These are phyloP conservation scores for Bolboschoenus planiculmis DNA, from an alignment of 176 grass and related monocot genomes.

Conservation along the genomic window DNA sequence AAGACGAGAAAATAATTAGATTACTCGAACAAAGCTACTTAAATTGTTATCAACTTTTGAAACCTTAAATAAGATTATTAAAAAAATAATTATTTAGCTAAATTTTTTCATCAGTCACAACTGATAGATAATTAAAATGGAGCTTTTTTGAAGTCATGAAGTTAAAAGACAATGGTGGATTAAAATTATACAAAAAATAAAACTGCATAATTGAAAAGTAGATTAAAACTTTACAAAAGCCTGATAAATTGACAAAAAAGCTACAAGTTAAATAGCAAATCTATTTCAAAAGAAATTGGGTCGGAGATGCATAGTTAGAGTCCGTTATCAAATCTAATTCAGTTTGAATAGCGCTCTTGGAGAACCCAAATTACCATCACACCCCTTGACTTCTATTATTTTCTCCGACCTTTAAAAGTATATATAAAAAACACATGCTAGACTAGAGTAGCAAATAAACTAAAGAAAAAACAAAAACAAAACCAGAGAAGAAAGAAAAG, in stretches of 20 bases:
- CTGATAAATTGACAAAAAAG: neutral
- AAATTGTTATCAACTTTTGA: no score
- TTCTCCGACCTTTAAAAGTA: neutral
- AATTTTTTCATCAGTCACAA: neutral
- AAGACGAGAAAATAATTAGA: no score
- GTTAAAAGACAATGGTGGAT: no score
- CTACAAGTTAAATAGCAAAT: neutral
- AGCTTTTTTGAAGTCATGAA: no score
- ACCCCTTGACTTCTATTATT: neutral
- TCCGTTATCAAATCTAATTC: neutral
- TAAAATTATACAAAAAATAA: no score
- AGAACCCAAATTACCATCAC: neutral
- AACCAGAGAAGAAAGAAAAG: slow-evolving; percentile 9
- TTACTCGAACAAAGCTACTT: no score
- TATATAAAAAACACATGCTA: neutral
- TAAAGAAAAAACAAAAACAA: neutral
- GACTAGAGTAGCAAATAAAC: neutral
- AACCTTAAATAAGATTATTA: no score
- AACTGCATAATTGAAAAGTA: neutral
- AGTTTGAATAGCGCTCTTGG: neutral
- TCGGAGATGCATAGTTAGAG: neutral
- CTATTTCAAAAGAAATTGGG: neutral
- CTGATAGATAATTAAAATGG: no score
- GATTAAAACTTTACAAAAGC: neutral
- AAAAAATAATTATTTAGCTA: neutral